Evolutionary conservation across 495 filamentous ascomycete species (phyloP), one percentile per base, ranked within the genome.

Genomic region (Aspergillus diversus): DNA sequence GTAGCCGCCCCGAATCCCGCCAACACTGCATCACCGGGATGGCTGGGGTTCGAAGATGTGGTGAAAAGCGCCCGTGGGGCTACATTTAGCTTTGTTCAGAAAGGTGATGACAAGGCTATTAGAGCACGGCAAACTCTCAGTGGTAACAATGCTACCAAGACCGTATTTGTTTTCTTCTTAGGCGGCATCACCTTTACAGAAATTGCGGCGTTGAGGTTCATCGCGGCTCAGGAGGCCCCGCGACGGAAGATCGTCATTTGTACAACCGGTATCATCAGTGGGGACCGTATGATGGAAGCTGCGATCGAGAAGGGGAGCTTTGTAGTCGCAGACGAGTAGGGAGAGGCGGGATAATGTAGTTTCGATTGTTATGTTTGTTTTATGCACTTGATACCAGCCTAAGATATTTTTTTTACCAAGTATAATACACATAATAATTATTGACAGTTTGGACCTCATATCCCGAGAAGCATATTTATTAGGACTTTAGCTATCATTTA

Each of bases 121-220:
- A 90, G 92, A 64, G 93, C 94, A n/a, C 81, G 92, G 59, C 89
- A 92, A 65, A 87, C 94, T 35, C 76, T 98, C 50, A 79, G 78
- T 49, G 79, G 76, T 0, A 85, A 84, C 53, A 85, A 84, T 15
- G 86, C 88, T 55, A 88, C 89, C 71, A 96, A 92, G 77, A 91
- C 89, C 7, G 91, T 93, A 11, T 88, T 97, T 66, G 89, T 99
- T 13, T 95, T 97, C 71, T 97, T 97, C 77, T 78, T 99, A 59
- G 95, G 95, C 32, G 95, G 95, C 3, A 90, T 97, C 53, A 96
- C 90, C 1, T 97, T 94, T 67, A 96, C 94, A 7, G 95, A 99
- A 80, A 94, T 98, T 73, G 93, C 95, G 47, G 96, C 95, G 31
- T 69, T 98, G 75, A 84, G 96, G 65, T 97, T 97, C 76, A 89